Evolutionary conservation across 2,329 filamentous ascomycete species (phyloP).

Genomic region (Aspergillus thermomutatus): DNA sequence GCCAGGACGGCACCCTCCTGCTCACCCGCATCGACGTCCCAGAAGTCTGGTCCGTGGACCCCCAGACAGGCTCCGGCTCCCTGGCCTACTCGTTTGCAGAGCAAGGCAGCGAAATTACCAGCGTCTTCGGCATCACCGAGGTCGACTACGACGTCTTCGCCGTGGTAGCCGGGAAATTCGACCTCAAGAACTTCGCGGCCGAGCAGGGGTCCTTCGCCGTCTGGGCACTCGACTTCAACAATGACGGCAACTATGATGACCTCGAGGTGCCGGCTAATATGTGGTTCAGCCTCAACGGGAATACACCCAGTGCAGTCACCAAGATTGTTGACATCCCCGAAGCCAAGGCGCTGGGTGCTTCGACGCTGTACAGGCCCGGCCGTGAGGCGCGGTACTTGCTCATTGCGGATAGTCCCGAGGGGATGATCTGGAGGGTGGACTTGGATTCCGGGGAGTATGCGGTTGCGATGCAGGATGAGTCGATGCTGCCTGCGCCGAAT

Average conservation of each 20-base stretch:
- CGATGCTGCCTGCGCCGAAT: constrained; percentile 17
- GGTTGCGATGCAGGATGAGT: constrained; percentile 18
- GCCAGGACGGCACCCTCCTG: constrained; percentile 17
- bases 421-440: constrained; percentile 20
- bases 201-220: not conserved
- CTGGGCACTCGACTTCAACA: constrained; percentile 7
- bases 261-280: constrained; percentile 17
- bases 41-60: not conserved
- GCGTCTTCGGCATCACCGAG: not conserved
- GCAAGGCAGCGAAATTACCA: not conserved
- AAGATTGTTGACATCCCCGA: not conserved
- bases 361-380: not conserved
- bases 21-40: constrained; percentile 17
- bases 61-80: not conserved
- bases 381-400: not conserved
- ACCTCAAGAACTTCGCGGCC: not conserved
- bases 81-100: not conserved
- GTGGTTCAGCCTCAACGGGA: not conserved
- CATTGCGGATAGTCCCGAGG: constrained; percentile 2
- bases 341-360: not conserved
- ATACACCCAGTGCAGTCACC: not conserved
- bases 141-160: not conserved
- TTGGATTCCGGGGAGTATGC: constrained; percentile 15
- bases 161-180: not conserved
- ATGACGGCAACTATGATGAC: constrained; percentile 21